Conservation (phyloP, 768 basidiomycete genomes). For the Lactifluus pinguis region DNA sequence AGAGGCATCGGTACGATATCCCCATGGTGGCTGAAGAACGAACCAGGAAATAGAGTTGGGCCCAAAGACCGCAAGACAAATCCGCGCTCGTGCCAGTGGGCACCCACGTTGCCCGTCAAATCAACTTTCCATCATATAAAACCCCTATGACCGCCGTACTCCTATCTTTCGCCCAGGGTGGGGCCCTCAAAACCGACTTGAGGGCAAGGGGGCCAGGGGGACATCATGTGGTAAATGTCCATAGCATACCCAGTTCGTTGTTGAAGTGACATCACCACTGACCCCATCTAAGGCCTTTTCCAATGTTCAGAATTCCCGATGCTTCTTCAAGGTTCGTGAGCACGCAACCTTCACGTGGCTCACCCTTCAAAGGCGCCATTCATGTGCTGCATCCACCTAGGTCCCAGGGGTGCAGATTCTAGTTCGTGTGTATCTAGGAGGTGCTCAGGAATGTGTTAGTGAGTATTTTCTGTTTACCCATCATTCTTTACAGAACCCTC, state of each 20-base stretch:
- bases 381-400: neutral
- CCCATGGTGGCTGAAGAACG: neutral
- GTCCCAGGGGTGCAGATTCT: neutral
- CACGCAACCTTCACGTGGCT: neutral
- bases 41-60: neutral
- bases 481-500: neutral
- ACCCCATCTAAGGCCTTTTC: neutral
- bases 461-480: neutral
- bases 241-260: neutral
- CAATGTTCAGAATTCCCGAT: neutral
- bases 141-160: too few relatives aligned
- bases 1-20: neutral
- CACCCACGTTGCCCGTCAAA: too few relatives aligned
- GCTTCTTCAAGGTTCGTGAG: neutral
- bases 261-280: neutral
- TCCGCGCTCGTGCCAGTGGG: neutral
- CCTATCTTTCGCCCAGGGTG: neutral
- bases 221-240: neutral
- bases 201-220: neutral
- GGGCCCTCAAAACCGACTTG: neutral
- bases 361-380: neutral
- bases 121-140: neutral
- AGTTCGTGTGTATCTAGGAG: neutral
- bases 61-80: neutral
- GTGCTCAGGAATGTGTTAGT: neutral